Evolutionary conservation across 805 yeast species (phyloP), one percentile per base, ranked within the genome.

Genomic region (Metschnikowia noctiluminum): DNA sequence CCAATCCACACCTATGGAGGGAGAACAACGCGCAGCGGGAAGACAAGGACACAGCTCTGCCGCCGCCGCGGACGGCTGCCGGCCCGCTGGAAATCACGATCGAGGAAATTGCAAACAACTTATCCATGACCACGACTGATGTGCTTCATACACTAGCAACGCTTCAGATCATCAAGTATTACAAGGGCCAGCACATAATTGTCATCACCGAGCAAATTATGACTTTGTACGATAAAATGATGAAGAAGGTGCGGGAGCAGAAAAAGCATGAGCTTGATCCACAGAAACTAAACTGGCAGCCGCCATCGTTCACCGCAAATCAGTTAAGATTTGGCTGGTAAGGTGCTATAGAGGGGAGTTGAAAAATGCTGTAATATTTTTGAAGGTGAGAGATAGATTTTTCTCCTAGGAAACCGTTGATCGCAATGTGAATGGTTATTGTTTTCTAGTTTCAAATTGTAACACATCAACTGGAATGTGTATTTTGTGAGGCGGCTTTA

Each of bases 71-170:
- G n/a, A 42, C 54, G 9, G 57, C 51, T 15, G 45, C 43, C 21
- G 59, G 54, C 7, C 56, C 59, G 34, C 51, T 56, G 51, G 89
- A 85, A 51, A 80, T 85, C 43, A 85, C 95, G 2, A 90, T 94
- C 47, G 99, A 94, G 60, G 98, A 92, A 57, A 86, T 94, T 14
- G 85, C 96, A 31, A 73, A 84, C 11, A 69, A 82, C 43, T 89
- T 98, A 0, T 81, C 97, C 12, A 92, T 94, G 96, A 94, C 99
- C 10, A 90, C 98, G 1, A 87, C 96, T 2, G 99, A 94, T 68
- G 89, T 94, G 45, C 70, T 94, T 42, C 97, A 94, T 64, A 94
- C 99, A 0, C 78, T 96, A 47, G 94, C 94, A 58, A 89, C 97
- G 1, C 74, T 90, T 62, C 91, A 88, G 61, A 89, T 94, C 77